Evolutionary conservation across 345 rosid species (phyloP), one percentile per base, ranked within the genome.

Genomic region (Aethionema arabicum): DNA sequence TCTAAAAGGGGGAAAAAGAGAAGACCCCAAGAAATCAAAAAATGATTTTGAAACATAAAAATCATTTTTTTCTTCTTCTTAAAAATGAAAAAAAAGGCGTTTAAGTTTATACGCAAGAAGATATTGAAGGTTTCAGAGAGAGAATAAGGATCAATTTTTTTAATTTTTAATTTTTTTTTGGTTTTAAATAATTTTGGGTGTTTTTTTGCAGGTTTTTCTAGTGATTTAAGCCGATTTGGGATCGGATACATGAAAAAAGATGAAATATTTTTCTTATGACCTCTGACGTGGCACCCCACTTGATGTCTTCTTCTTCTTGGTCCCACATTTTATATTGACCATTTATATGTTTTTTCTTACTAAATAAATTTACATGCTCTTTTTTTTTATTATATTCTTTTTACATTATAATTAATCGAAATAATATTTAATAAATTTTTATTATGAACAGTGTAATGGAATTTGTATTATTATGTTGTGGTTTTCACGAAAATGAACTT

Each of bases 231-330:
- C 1, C 59, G 56, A 65, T 52, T 21, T 65, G 70, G 61, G 56
- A 58, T 71, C 60, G 65, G 69, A 63, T 57, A 70, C 69, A 63
- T 63, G 59, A 60, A 61, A 43, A 58, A 64, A 71, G 51, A 71
- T 65, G 37, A 65, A 71, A 72, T 58, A 32, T 52, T 51, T 51
- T 71, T 71, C 74, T 65, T 64, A 58, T 71, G 70, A 61, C 60
- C 0, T 65, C 30, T 71, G 61, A 71, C 70, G 61, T 71, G 70
- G 70, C 75, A 65, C 56, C 66, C 75, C 70, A 72, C 66, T 72
- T 43, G 70, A 57, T 64, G 42, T 44, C 54, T 64, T 65, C 15
- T 65, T 64, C 61, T 65, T 64, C 38, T 65, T 50, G 40, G 66
- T 65, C 70, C 75, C 70, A 52, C 75, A 13, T 40, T 53, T 52